Evolutionary conservation across 805 yeast species (phyloP), one percentile per base, ranked within the genome.

Genomic region (Metschnikowia similis): DNA sequence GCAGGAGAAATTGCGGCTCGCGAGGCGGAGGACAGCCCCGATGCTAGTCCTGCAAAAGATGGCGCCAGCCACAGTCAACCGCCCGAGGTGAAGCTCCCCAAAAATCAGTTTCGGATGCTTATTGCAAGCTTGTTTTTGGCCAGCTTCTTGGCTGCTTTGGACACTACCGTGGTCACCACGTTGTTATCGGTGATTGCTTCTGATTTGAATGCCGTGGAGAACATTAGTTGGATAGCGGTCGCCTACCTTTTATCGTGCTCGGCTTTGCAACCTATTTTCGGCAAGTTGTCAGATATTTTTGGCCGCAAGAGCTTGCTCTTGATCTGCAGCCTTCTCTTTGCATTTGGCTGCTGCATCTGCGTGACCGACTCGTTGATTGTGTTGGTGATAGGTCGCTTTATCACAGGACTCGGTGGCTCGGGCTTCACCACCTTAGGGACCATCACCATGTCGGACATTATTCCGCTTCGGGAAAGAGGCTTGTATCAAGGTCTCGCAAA

Each of bases 341-440:
- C 80, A 2, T 36, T 82, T 1, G 91, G 78, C 1, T 74, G 78
- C 47, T 58, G 79, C 10, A 72, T 82, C 43, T 83, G 88, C 62
- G 82, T 74, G 1, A 76, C 85, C 1, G 66, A 70, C 65, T 81
- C 65, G 61, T 79, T 59, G 11, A 55, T 69, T 40, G 56, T 73
- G 48, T 70, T 85, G 54, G 79, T 84, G 7, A 53, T 79, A 29
- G 86, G 86, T 4, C 71, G 89, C 58, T 81, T 88, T 53, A 73
- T 89, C 45, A 83, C 95, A 27, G 97, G 97, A 16, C 77, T 87
- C 49, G 96, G 96, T 10, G 96, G 96, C n/a, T 94, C 96, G 6
- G 96, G 96, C 1, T 79, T 89, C 60, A 81, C 84, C 45, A 77
- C 91, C 0, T 70, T 89, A 56, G 79, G 88, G 14, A 84, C 96